Percentiles rank a stretch among this genome's conserved stretches.
Evolutionary conservation across 139 green algal genomes (phyloP).

Genomic region (Coelastrella sp.): DNA sequence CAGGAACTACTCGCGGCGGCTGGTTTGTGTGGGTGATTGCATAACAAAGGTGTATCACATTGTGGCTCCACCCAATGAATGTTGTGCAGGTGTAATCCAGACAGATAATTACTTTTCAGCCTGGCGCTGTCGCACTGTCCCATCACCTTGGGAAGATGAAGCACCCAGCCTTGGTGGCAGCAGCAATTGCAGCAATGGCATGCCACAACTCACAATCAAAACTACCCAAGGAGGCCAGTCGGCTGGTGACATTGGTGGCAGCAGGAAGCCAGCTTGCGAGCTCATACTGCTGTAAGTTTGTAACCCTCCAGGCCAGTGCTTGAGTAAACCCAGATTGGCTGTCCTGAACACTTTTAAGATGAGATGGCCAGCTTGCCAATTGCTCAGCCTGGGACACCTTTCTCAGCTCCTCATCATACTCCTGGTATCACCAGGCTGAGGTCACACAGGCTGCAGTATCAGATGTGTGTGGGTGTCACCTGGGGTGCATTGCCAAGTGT

Average conservation of each 20-base stretch:
- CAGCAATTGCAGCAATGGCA: neutral
- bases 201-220: neutral
- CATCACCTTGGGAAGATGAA: conserved; percentile 20
- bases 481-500: no score
- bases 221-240: neutral
- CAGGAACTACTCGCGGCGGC: neutral
- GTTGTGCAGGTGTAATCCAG: conserved; percentile 23
- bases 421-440: no score
- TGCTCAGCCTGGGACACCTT: no score
- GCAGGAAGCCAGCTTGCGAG: conserved; percentile 37
- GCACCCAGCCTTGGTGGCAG: neutral
- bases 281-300: conserved; percentile 22
- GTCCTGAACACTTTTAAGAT: no score
- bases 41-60: neutral
- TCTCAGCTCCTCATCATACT: no score
- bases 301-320: no score
- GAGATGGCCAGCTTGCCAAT: no score
- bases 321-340: no score
- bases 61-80: neutral
- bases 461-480: no score
- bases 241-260: neutral
- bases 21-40: neutral
- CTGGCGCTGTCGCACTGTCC: conserved; percentile 36
- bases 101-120: conserved; percentile 38
- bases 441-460: no score